Conservation (phyloP, 257 asterid species). For the Solanum habrochaites region DNA sequence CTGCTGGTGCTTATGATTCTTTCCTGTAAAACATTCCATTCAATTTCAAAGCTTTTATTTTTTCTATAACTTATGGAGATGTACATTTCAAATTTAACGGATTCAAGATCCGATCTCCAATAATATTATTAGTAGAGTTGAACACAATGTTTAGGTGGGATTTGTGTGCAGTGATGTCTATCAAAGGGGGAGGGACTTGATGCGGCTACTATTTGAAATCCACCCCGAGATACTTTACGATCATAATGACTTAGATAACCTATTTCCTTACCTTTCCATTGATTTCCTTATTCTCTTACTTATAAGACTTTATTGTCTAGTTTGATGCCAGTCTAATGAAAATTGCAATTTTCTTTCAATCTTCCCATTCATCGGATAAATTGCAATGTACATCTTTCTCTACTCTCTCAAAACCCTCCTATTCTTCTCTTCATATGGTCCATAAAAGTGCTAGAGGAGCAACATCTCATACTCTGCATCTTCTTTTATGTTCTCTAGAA, state of each 20-base stretch:
- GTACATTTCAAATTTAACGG: background rate
- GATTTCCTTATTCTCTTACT: background rate
- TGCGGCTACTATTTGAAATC: background rate
- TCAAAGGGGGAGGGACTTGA: background rate
- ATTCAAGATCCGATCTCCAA: background rate
- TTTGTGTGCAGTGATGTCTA: background rate
- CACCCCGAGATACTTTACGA: background rate
- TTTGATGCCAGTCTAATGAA: background rate
- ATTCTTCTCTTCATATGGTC: background rate
- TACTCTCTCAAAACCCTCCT: background rate
- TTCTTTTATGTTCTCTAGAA: background rate
- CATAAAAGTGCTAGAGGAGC: background rate
- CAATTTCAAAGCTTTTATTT: background rate
- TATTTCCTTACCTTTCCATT: background rate
- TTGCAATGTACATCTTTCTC: background rate
- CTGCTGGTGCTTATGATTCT: background rate
- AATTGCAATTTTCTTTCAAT: background rate
- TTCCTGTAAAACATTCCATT: background rate
- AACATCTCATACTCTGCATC: background rate
- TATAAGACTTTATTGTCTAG: background rate
- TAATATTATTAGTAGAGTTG: background rate
- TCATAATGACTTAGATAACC: background rate
- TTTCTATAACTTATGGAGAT: background rate
- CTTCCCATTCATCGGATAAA: background rate
- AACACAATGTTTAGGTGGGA: background rate